Conservation (phyloP, 1,284 basidiomycete species). For the Ceratobasidium sp. region DNA sequence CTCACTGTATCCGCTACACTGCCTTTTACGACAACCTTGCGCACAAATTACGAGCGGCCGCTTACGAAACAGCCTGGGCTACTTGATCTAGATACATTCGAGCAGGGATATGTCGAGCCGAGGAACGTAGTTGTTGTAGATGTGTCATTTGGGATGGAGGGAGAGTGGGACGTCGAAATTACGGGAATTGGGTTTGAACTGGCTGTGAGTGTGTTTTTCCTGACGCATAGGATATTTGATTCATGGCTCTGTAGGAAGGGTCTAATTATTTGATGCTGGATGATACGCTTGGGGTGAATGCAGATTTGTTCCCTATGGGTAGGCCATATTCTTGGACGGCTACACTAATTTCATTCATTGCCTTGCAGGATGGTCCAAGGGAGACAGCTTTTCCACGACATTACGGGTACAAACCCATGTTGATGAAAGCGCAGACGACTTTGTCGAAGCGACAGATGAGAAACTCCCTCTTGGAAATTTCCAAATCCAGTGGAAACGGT, state of each 20-base stretch:
- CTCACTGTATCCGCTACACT: slow-evolving; percentile 71
- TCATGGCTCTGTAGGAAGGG: slow-evolving; percentile 61
- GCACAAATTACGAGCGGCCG: slow-evolving; percentile 66
- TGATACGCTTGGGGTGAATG: slow-evolving; percentile 59
- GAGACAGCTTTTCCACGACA: slow-evolving; percentile 72
- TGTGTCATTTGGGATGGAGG: slow-evolving; percentile 66
- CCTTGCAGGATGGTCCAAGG: slow-evolving; percentile 69
- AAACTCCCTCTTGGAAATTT: slow-evolving; percentile 70
- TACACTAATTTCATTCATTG: background rate
- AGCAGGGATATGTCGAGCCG: slow-evolving; percentile 64
- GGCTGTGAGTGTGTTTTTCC: slow-evolving; percentile 65
- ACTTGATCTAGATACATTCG: slow-evolving; percentile 71
- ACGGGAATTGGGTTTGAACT: slow-evolving; percentile 61
- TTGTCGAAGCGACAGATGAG: slow-evolving; percentile 53
- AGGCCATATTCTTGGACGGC: background rate
- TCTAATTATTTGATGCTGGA: slow-evolving; percentile 64
- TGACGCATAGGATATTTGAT: slow-evolving; percentile 18
- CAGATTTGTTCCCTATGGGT: slow-evolving; percentile 58
- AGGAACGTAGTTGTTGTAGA: slow-evolving; percentile 69
- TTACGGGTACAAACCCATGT: slow-evolving; percentile 68
- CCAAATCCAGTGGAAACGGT: slow-evolving; percentile 78
- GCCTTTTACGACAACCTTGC: slow-evolving; percentile 68
- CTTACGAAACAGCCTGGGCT: slow-evolving; percentile 61
- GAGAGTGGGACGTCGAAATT: slow-evolving; percentile 53
- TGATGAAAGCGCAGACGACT: slow-evolving; percentile 61